phyloP scores from a whole-genome alignment of 2,329 filamentous ascomycete genomes.

The Fusarium siculi region DNA sequence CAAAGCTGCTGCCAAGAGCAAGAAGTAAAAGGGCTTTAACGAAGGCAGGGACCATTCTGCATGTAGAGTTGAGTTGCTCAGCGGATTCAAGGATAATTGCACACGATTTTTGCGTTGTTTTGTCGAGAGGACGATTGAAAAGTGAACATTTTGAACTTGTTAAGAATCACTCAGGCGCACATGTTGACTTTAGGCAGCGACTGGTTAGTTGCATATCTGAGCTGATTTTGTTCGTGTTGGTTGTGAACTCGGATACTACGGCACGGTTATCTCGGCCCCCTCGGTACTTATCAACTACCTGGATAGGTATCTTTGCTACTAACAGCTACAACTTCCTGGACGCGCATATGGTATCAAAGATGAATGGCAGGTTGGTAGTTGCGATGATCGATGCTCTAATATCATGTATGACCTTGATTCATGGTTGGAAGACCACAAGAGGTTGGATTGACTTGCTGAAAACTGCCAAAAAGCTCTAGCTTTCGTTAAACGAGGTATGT shows the following conservation, averaged over 20 bases:
- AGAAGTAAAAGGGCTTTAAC: not conserved
- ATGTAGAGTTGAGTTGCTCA: too few relatives aligned
- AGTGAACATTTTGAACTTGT: too few relatives aligned
- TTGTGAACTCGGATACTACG: not conserved
- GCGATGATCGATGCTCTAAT: not conserved
- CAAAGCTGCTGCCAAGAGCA: not conserved
- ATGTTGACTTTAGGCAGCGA: not conserved
- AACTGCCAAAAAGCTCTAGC: too few relatives aligned
- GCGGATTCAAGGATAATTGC: accelerated
- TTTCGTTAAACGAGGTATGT: too few relatives aligned
- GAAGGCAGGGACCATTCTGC: not conserved
- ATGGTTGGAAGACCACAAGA: accelerated
- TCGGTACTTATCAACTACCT: not conserved
- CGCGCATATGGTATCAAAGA: too few relatives aligned
- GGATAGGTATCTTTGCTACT: not conserved
- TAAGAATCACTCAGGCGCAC: not conserved
- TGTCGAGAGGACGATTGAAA: not conserved
- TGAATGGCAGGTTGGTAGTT: not conserved
- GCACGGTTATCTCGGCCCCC: not conserved
- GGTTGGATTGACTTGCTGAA: accelerated
- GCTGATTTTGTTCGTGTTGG: not conserved
- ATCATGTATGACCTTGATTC: not conserved
- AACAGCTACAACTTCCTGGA: not conserved
- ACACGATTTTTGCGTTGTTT: accelerated
- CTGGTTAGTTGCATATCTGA: not conserved